A percentile compares a stretch with the other conserved stretches of the same genome.
Evolutionary conservation across 306 rosid genomes (phyloP).

Genomic region (Ochetophila trinervis): DNA sequence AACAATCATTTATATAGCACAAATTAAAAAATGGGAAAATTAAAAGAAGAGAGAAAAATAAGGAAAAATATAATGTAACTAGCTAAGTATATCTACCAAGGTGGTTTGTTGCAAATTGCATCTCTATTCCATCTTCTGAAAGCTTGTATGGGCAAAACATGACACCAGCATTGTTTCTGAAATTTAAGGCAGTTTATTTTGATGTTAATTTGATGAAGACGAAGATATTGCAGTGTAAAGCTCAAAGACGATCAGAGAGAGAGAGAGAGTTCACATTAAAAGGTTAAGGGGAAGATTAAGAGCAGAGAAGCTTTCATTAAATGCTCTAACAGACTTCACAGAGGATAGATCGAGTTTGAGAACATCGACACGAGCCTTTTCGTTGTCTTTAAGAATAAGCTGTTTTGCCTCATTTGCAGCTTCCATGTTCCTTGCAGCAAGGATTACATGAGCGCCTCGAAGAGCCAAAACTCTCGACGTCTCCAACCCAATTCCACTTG

Average conservation of each 20-base stretch:
- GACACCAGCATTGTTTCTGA: slow-evolving; percentile 96
- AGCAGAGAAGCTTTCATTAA: slow-evolving; percentile 55
- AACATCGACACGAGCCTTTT: slow-evolving; percentile 52
- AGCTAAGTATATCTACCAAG: slow-evolving; percentile 42
- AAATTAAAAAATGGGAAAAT: background rate
- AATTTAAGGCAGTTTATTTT: slow-evolving; percentile 13
- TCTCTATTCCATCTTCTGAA: slow-evolving; percentile 74
- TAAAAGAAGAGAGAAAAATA: background rate
- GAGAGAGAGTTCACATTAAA: slow-evolving; percentile 48
- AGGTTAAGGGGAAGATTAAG: slow-evolving; percentile 84
- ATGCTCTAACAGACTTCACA: slow-evolving; percentile 51
- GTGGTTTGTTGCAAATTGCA: slow-evolving; percentile 88
- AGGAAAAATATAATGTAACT: no score
- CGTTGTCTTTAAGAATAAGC: slow-evolving; percentile 36
- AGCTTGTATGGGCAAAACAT: slow-evolving; percentile 87
- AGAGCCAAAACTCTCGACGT: slow-evolving; percentile 70
- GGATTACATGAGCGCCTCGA: slow-evolving; percentile 61
- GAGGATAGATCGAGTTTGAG: slow-evolving; percentile 74
- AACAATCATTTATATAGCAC: background rate
- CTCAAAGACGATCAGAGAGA: background rate
- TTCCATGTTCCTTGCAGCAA: slow-evolving; percentile 72
- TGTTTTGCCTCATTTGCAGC: slow-evolving; percentile 69
- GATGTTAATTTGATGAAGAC: background rate
- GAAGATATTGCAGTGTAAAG: background rate
- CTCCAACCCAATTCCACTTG: slow-evolving; percentile 91